These are phyloP conservation scores for Trametes sanguinea DNA, from an alignment of 768 basidiomycete genomes.

Conservation along the genomic window DNA sequence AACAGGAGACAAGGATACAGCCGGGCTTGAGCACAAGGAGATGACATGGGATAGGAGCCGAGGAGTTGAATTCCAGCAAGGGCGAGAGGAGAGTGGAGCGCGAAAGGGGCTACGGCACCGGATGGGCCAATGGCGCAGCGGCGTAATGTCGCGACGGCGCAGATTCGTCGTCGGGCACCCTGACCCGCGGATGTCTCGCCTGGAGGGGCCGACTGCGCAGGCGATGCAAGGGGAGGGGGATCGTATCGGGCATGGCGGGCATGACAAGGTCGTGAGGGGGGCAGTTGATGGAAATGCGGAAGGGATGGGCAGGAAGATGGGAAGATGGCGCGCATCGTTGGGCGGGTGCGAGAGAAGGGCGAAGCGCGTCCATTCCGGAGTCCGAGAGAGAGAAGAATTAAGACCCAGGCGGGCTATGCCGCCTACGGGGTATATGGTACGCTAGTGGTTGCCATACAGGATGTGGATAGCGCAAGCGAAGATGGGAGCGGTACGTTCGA, in stretches of 20 bases:
- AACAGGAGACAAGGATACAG: too few relatives aligned
- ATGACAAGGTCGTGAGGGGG: too few relatives aligned
- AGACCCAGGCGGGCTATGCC: constrained; percentile 4
- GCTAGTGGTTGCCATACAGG: constrained; percentile 15
- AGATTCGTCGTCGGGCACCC: neutral
- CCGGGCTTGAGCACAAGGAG: too few relatives aligned
- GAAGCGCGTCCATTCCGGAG: neutral
- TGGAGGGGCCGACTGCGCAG: neutral
- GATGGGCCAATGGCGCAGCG: too few relatives aligned
- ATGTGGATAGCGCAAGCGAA: neutral
- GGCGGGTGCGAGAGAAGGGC: neutral
- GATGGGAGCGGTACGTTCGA: neutral
- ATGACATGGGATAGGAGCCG: too few relatives aligned
- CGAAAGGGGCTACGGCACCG: too few relatives aligned
- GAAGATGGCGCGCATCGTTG: neutral
- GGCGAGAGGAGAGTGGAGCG: neutral
- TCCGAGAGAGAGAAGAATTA: constrained; percentile 14
- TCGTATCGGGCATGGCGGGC: neutral
- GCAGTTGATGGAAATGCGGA: neutral
- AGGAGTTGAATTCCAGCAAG: neutral
- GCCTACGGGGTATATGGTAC: constrained; percentile 20
- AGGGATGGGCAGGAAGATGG: neutral
- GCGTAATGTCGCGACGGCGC: neutral
- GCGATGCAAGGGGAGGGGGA: neutral
- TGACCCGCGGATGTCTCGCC: neutral